These are phyloP conservation scores for Brassica nigra DNA, from an alignment of 345 rosid species.

Conservation along the genomic window DNA sequence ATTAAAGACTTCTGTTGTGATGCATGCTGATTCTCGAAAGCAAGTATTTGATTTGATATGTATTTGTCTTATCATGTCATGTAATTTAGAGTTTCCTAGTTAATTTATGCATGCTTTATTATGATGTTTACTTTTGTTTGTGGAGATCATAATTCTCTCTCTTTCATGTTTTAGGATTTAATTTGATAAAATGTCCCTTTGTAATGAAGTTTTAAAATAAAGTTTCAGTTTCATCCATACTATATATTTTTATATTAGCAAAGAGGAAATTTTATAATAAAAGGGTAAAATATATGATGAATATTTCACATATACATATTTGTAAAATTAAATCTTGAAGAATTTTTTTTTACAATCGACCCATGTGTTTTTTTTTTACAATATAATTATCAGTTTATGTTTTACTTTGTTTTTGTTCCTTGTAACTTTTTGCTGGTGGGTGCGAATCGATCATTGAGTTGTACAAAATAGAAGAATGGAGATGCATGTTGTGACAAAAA, in stretches of 20 bases:
- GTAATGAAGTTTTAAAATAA: background rate
- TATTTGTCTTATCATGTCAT: background rate
- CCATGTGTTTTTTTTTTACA: too few relatives aligned
- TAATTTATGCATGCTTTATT: background rate
- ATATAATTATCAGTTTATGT: too few relatives aligned
- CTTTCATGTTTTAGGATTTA: background rate
- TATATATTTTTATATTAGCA: background rate
- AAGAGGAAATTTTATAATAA: background rate
- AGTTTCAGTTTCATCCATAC: background rate
- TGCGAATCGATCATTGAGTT: too few relatives aligned
- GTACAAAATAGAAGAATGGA: too few relatives aligned
- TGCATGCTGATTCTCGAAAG: background rate
- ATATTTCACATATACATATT: background rate
- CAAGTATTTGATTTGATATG: conserved; percentile 16
- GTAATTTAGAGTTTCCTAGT: background rate
- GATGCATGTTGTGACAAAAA: conserved; percentile 8
- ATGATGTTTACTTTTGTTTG: background rate
- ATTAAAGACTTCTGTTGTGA: background rate
- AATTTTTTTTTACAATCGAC: too few relatives aligned
- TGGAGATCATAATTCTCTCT: background rate
- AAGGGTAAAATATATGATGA: background rate
- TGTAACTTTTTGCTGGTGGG: too few relatives aligned
- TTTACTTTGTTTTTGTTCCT: too few relatives aligned
- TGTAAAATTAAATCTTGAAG: too few relatives aligned
- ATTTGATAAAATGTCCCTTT: background rate